Evolutionary conservation across 1,284 basidiomycete genomes (phyloP).

Genomic region (Rhodofomes roseus): DNA sequence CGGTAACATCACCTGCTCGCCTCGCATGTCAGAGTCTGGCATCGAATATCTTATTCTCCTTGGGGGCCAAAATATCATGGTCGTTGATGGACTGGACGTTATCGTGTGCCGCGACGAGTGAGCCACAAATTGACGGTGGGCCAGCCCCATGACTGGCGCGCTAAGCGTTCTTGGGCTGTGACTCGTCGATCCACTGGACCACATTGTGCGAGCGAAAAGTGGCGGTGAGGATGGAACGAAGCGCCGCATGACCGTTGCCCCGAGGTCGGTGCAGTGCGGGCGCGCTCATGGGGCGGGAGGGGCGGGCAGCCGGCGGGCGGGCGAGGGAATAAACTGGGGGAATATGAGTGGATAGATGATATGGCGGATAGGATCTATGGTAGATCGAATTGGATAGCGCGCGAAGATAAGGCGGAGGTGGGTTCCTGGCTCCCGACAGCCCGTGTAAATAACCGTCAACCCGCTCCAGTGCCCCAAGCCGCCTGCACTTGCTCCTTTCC

Average conservation of each 20-base stretch:
- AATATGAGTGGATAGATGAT: background rate
- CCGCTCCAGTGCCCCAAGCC: background rate
- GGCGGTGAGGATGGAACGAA: background rate
- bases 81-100: no score
- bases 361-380: background rate
- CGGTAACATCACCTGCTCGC: conserved; percentile 22
- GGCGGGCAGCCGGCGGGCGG: background rate
- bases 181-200: background rate
- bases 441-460: conserved; percentile 10
- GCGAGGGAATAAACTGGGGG: background rate
- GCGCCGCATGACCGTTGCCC: no score
- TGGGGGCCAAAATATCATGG: no score
- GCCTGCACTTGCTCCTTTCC: conserved; percentile 1
- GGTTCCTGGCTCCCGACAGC: background rate
- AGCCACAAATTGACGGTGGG: no score
- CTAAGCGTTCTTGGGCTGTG: background rate
- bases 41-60: background rate
- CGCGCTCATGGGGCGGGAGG: no score
- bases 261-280: background rate
- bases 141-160: background rate
- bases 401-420: background rate
- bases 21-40: background rate
- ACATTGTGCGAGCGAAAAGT: background rate
- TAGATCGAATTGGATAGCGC: background rate
- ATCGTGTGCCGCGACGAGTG: background rate